phyloP scores from a whole-genome alignment of 805 yeast genomes.

The Ogataea wickerhamii region DNA sequence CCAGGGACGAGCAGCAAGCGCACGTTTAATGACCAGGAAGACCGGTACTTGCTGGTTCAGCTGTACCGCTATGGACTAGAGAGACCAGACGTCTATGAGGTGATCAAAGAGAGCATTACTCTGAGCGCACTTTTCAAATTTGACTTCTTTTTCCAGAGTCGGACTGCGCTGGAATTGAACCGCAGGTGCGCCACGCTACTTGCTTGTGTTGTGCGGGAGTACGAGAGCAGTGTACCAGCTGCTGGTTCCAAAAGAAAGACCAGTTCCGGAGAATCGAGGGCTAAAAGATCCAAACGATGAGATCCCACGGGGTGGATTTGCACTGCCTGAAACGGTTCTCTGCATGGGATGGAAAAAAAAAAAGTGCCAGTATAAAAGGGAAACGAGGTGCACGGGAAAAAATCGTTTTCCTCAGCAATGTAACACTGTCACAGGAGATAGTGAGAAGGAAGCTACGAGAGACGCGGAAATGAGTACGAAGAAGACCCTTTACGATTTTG shows the following conservation, averaged over 20 bases:
- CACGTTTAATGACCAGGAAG: conserved; percentile 84
- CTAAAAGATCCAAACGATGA: not conserved
- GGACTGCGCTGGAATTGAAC: conserved; percentile 72
- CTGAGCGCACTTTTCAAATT: conserved; percentile 75
- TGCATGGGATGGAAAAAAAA: too few species aligned
- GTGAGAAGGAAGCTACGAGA: too few species aligned
- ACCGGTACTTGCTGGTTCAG: conserved; percentile 78
- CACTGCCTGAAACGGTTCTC: not conserved
- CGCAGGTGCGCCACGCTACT: conserved; percentile 80
- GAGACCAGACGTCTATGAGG: conserved; percentile 71
- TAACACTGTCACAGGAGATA: too few species aligned
- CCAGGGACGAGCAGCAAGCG: conserved; percentile 55
- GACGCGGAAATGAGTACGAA: not conserved
- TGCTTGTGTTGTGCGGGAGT: conserved; percentile 70
- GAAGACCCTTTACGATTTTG: conserved; percentile 59
- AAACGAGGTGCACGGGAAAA: too few species aligned
- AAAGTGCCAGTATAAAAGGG: too few species aligned
- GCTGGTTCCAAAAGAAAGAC: not conserved
- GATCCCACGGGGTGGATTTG: too few species aligned
- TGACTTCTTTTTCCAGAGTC: conserved; percentile 81
- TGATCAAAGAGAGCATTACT: conserved; percentile 69
- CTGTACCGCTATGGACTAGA: conserved; percentile 79
- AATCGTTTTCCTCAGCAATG: too few species aligned
- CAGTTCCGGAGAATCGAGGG: not conserved
- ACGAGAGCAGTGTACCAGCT: conserved; percentile 31